Percentiles rank a stretch among this genome's conserved stretches.
These are phyloP conservation scores for Sclerotinia subarctica DNA, from an alignment of 2,329 filamentous ascomycete species.

Conservation along the genomic window DNA sequence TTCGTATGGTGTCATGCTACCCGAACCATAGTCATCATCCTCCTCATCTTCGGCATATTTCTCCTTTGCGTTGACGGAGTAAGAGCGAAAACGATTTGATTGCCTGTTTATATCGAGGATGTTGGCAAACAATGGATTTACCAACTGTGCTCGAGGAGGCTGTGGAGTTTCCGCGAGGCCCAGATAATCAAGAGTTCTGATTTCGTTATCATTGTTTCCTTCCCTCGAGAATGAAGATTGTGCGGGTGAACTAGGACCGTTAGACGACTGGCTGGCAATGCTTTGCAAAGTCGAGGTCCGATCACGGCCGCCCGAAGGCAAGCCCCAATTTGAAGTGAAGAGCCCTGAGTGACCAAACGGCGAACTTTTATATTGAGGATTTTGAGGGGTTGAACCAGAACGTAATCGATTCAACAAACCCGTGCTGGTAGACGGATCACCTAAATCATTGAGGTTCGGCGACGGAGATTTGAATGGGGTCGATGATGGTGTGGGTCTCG, in stretches of 20 bases:
- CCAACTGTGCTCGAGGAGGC: slow-evolving; percentile 68
- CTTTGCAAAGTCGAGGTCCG: slow-evolving; percentile 80
- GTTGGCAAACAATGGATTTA: slow-evolving; percentile 65
- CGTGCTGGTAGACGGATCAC: slow-evolving; percentile 56
- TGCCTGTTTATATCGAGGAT: slow-evolving; percentile 61
- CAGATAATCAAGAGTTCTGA: slow-evolving; percentile 92
- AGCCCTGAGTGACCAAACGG: slow-evolving; percentile 81
- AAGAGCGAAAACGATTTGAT: slow-evolving; percentile 87
- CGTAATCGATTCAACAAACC: slow-evolving; percentile 79
- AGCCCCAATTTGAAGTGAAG: slow-evolving; percentile 81
- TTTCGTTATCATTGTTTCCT: slow-evolving; percentile 79
- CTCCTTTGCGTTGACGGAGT: slow-evolving; percentile 97
- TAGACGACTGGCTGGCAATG: slow-evolving; percentile 83
- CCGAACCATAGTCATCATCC: slow-evolving; percentile 60
- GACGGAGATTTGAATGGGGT: slow-evolving; percentile 77
- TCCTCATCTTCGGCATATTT: slow-evolving; percentile 90
- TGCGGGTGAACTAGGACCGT: slow-evolving; percentile 81
- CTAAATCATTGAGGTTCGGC: slow-evolving; percentile 49
- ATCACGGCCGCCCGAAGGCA: slow-evolving; percentile 65
- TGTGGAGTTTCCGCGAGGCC: slow-evolving; percentile 93
- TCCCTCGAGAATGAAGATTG: slow-evolving; percentile 85
- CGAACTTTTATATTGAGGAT: slow-evolving; percentile 62
- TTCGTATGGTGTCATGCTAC: slow-evolving; percentile 50
- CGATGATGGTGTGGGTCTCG: slow-evolving; percentile 79
- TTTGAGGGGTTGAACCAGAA: slow-evolving; percentile 91